Percentiles rank a stretch among this genome's conserved stretches.
These are phyloP conservation scores for Leishmania arabica DNA, from an alignment of 208 protist species.

Conservation along the genomic window DNA sequence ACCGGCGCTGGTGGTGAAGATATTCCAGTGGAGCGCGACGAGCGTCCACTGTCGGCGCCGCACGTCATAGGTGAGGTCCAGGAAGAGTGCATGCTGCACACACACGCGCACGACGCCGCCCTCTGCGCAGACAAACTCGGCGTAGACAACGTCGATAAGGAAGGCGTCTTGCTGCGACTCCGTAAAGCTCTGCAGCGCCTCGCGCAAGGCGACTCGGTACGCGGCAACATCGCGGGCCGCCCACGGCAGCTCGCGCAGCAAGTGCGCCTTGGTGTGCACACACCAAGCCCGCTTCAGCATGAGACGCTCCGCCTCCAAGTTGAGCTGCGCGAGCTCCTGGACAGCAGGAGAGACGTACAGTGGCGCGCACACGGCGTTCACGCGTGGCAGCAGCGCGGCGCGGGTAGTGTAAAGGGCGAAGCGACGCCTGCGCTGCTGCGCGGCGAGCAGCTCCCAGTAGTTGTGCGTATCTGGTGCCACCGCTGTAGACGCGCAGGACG, in stretches of 20 bases:
- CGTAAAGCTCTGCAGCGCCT: conserved; percentile 15
- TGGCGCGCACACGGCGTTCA: conserved; percentile 25
- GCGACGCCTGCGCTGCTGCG: conserved; percentile 45
- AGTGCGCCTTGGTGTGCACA: conserved; percentile 54
- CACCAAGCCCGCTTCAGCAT: conserved; percentile 60
- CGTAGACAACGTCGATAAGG: conserved; percentile 17
- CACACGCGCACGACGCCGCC: conserved; percentile 55
- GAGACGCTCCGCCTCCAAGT: conserved; percentile 51
- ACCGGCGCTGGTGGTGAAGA: conserved; percentile 32
- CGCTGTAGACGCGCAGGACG: background rate
- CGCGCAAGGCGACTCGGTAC: conserved; percentile 14
- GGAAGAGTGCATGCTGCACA: conserved; percentile 51
- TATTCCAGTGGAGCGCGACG: conserved; percentile 57
- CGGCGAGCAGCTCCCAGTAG: conserved; percentile 16
- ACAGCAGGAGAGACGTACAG: conserved; percentile 63
- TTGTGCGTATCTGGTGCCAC: background rate
- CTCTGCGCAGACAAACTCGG: conserved; percentile 22
- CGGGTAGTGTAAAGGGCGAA: conserved; percentile 65
- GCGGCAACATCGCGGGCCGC: conserved; percentile 30
- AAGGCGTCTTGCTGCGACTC: conserved; percentile 5
- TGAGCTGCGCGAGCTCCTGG: conserved; percentile 47
- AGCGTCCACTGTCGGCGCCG: conserved; percentile 39
- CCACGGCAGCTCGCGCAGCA: conserved; percentile 57
- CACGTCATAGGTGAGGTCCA: conserved; percentile 75
- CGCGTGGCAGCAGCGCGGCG: conserved; percentile 48